Percentiles rank a stretch among this genome's conserved stretches.
phyloP scores from a whole-genome alignment of 306 rosid genomes.

The Astragalus glycyphyllos region DNA sequence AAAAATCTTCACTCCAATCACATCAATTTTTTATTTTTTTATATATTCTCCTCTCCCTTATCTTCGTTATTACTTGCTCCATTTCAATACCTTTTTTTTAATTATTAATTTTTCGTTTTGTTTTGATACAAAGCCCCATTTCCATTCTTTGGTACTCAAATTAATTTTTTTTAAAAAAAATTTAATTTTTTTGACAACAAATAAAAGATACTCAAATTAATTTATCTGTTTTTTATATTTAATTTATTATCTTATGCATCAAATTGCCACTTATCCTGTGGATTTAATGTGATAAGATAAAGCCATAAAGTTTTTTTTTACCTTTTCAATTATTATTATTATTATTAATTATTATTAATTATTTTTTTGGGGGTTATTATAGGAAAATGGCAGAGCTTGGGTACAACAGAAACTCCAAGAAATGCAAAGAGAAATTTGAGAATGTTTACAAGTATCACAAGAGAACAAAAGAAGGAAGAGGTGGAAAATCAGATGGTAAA shows the following conservation, averaged over 20 bases:
- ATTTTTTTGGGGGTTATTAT: constrained; percentile 42
- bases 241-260: constrained; percentile 34
- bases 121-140: neutral
- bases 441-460: constrained; percentile 95
- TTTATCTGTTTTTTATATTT: neutral
- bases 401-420: constrained; percentile 82
- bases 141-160: constrained; percentile 33
- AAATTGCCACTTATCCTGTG: constrained; percentile 33
- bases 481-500: constrained; percentile 89
- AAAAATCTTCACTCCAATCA: constrained; percentile 14
- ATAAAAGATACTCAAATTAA: constrained; percentile 21
- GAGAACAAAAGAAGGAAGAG: constrained; percentile 85
- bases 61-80: neutral
- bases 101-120: constrained; percentile 18
- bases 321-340: neutral
- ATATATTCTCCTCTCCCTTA: constrained; percentile 18
- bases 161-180: too few relatives aligned
- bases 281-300: constrained; percentile 40
- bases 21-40: constrained; percentile 19
- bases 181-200: too few relatives aligned
- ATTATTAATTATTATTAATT: neutral
- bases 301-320: neutral
- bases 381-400: constrained; percentile 94
- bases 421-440: constrained; percentile 97
- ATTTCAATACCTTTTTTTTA: constrained; percentile 26